A percentile compares a stretch with the other conserved stretches of the same genome.
Evolutionary conservation across 176 grass and related monocot species (phyloP).

Genomic region (Hyparrhenia diplandra): DNA sequence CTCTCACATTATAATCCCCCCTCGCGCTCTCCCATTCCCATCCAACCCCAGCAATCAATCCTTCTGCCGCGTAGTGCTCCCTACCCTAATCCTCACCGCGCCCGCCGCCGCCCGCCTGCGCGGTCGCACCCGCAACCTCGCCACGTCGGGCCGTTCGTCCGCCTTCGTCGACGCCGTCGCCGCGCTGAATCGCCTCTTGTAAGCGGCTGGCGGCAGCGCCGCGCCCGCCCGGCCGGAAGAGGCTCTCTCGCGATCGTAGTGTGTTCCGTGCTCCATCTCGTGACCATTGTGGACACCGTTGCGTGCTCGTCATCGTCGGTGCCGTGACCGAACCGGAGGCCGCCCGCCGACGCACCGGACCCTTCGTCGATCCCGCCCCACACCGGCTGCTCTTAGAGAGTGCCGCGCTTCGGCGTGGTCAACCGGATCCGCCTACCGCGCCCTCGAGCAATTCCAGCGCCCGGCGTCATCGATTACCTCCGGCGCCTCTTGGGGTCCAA

Average conservation of each 20-base stretch:
- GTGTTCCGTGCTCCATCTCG: background rate
- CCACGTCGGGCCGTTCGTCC: no score
- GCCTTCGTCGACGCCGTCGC: background rate
- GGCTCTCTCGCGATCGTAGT: no score
- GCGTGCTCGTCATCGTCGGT: constrained; percentile 10
- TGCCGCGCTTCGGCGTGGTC: constrained; percentile 50
- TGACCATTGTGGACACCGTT: constrained; percentile 54
- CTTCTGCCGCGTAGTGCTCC: no score
- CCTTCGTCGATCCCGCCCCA: constrained; percentile 40
- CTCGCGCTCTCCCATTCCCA: no score
- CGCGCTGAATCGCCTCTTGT: background rate
- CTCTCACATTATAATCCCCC: no score
- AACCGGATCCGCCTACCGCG: constrained; percentile 49
- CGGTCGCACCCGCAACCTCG: no score
- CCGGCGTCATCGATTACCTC: constrained; percentile 62
- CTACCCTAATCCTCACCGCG: no score
- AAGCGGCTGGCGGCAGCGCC: no score
- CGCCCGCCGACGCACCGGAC: constrained; percentile 35
- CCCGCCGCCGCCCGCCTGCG: no score
- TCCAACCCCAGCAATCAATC: no score
- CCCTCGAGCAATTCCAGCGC: constrained; percentile 54
- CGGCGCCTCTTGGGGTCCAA: constrained; percentile 38
- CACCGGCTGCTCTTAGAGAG: constrained; percentile 48
- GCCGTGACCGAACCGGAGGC: constrained; percentile 9
- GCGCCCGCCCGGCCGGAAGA: no score